Evolutionary conservation across 139 green algal genomes (phyloP), one percentile per base, ranked within the genome.

Genomic region (Diplosphaera chodatii): DNA sequence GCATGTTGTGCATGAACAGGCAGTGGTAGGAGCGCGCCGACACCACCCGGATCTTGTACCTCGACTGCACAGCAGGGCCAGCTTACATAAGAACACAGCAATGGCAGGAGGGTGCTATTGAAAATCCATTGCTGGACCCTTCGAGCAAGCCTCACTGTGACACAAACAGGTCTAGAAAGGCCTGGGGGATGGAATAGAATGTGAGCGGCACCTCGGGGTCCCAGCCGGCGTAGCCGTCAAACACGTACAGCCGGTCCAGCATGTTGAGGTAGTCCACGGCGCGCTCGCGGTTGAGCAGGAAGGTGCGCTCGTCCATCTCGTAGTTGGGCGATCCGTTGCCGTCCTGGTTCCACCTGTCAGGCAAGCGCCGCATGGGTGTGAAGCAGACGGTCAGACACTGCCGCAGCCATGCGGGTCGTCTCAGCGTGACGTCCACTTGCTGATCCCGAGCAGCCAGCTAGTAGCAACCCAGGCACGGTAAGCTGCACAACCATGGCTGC

Each of bases 1-100:
- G 86, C 94, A 99, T 97, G 89, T 99, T 99, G 85, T 93, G 82
- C 87, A 96, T 96, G 81, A 99, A 98, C 27, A 98, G 85, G 1
- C 92, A 88, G 79, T 99, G 94, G 83, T 97, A 99, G 25, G 94
- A 84, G 1, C 91, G 77, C 30, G 84, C 84, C 75, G 87, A 92
- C 32, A 99, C 86, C 25, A 98, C 85, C 31, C 93, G 86, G 27
- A 97, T 82, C 76, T 92, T 90, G 68, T 84, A 75, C 1, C 84
- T 70, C 6, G 76, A 76, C 70, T 81, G 67, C 73, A 74, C 1
- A n/a, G 22, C 48, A 13, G 6, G 41, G 32, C 33, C 55, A 74
- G 18, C 21, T 13, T 25, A 48, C n/a, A n/a, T n/a, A n/a, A n/a
- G n/a, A n/a, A n/a, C n/a, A 48, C 37, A 48, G 10, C 37, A 48